Base-by-base conservation (phyloP, 306 rosid species). In the Rubus parviflorus region DNA sequence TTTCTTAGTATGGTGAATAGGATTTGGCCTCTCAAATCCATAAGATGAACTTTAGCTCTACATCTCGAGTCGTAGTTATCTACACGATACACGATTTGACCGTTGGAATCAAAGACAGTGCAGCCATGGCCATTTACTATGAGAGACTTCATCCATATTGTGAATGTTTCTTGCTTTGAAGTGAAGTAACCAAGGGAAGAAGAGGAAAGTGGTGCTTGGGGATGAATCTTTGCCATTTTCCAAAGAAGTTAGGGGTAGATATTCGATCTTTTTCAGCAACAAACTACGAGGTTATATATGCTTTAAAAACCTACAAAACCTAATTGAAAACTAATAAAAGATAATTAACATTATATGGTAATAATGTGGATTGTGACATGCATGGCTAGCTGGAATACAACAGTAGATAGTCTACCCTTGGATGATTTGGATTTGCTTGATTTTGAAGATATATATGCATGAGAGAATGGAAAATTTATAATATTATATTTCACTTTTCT, bases 111-210 rank as follows among this genome's bases (percentile, higher is more conserved):
- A 68, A 88, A 92, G 23, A 87, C 90, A 1, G 97, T 86, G 38
- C 97, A 92, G 0, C 97, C 97, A 15, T 86, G 86, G 64, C 95
- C 86, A 40, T 81, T 84, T 4, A 85, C 72, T 6, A 92, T 86
- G 6, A 89, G 87, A 62, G 97, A 89, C 58, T 89, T 92, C 97
- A 89, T 89, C 97, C 97, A 92, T 30, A 88, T 76, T 35, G 97
- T 92, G 85, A 89, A 89, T 52, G 83, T 89, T 56, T 88, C 95
- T 84, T 87, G 90, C 62, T 87, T 82, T 20, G 91, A 89, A 75
- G 88, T 79, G 78, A 82, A 65, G 70, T 73, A 78, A 74, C 43
- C 66, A 62, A 62, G 42, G 72, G 83, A 51, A 47, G 79, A 16
- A 63, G 83, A 84, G 19, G 86, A 82, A 71, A 58, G 23, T 41